Base-by-base conservation (phyloP, 2,329 filamentous ascomycete species). In the Sporothrix protearum region DNA sequence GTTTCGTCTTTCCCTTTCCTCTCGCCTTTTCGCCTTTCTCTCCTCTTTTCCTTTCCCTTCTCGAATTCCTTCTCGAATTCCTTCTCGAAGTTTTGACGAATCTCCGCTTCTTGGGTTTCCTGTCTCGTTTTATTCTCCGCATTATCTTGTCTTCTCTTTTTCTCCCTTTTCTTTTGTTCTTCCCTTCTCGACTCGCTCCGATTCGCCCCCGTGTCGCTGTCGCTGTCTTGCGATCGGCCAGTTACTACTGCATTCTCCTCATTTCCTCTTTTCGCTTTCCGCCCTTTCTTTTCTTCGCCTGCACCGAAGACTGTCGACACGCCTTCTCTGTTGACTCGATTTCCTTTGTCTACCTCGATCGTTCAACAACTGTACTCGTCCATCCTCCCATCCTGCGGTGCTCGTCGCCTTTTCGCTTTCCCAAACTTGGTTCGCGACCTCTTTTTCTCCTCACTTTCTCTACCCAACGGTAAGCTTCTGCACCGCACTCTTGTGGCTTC, bases 181-280 rank as follows among this genome's bases (percentile, higher is more conserved):
- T 19, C 9, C 49, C 47, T 66, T 25, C 22, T 59, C 61, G n/a
- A 42, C 28, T 70, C 22, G 53, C 45, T 64, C 16, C 47, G 33
- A 28, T 49, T 69, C 12, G 14, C 39, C 36, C 33, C 57, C 36
- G 49, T 51, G 42, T 53, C 51, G 53, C 45, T 51, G 42, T 53
- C 51, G 53, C 45, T 25, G 45, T 68, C 64, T 61, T 42, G n/a
- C 49, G 33, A 55, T 66, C 39, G 25, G 39, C 33, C 49, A 14
- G 55, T 70, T 71, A 69, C 57, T 71, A 71, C 73, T 68, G 64
- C 63, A 57, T 70, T 49, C 53, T 49, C 22, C 42, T 69, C 53
- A 12, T 51, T 45, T 68, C 22, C 33, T 19, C 25, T 68, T 16
- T n/a, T 57, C 33, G 33, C 51, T 3, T 49, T 49, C 22, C 12